A percentile compares a stretch with the other conserved stretches of the same genome.
These are phyloP conservation scores for Cunninghamia lanceolata DNA, from an alignment of 75 land plant genomes.

Conservation along the genomic window DNA sequence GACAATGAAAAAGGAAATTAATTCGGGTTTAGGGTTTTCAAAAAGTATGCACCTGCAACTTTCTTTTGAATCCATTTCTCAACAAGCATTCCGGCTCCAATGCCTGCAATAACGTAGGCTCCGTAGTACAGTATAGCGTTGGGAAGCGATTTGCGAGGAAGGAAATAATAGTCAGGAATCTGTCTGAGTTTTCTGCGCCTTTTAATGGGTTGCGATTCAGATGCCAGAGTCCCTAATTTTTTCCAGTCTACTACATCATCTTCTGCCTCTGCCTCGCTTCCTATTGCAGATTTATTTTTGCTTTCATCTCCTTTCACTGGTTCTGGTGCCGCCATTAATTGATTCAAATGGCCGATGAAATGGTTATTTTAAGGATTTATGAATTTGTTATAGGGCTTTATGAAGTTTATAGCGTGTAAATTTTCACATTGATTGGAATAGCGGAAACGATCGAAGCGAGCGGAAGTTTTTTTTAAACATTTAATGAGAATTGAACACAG, in stretches of 20 bases:
- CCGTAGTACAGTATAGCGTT: conserved; percentile 50
- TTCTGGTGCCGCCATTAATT: not conserved
- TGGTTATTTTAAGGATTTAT: not conserved
- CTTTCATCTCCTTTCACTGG: not conserved
- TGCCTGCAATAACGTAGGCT: conserved; percentile 50
- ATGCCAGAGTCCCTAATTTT: not conserved
- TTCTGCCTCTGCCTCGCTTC: not conserved
- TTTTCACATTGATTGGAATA: too few relatives aligned
- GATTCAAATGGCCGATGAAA: not conserved
- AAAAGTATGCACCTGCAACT: conserved; percentile 46
- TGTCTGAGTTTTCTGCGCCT: conserved; percentile 54
- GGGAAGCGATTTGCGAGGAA: conserved; percentile 59
- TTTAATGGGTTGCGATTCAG: conserved; percentile 13
- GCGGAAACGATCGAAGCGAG: too few relatives aligned
- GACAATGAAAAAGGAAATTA: not conserved
- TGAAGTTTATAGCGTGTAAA: not conserved
- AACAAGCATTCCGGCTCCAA: conserved; percentile 79
- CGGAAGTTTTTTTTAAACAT: too few relatives aligned
- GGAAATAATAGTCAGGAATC: conserved; percentile 72
- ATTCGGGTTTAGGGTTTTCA: not conserved
- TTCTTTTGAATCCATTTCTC: conserved; percentile 77
- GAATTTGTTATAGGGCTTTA: not conserved
- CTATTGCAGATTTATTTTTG: not conserved
- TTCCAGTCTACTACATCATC: conserved; percentile 13
- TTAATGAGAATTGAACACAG: too few relatives aligned